Base-by-base conservation (phyloP, 768 basidiomycete genomes). In the Russula virescens region DNA sequence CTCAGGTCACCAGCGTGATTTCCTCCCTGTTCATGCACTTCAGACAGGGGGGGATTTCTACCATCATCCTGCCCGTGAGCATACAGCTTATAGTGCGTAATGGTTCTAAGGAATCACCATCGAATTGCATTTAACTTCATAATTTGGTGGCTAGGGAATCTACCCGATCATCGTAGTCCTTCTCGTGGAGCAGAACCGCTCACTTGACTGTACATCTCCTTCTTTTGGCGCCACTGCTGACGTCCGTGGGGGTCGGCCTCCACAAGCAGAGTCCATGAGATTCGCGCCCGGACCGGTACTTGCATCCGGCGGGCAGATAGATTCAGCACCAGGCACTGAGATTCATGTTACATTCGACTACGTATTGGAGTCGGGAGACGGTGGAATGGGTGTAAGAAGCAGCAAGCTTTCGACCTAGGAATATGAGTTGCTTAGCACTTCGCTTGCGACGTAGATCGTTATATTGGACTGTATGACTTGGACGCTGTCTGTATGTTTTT, bases 91-190 rank as follows among this genome's bases (percentile, higher is more conserved):
- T 53, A 19, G 60, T 61, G 23, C 28, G 54, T 48, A 14, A 28
- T 6, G 8, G 21, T 26, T 23, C 25, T 26, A 35, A 9, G 23
- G 34, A 5, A 9, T 50, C 26, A 21, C 2, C 26, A 35, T 16
- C 8, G 31, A 43, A 21, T 8, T 26, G 52, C 19, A 6, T n/a
- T 26, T 61, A 25, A 55, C 21, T 21, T 16, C 51, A 11, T 19
- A n/a, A 34, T 21, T 26, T 38, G 49, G 8, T 9, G 21, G 21
- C 3, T 45, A 62, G 55, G 47, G 61, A 42, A 62, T 62, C 14
- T 58, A 62, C 42, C 61, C 56, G 4, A 51, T 58, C 35, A 28
- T 47, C 61, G 48, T 52, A 10, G 34, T 62, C 19, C 5, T 62
- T 19, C 31, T 62, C 19, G 47, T 45, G 6, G 35, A 58, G 5